phyloP scores from a whole-genome alignment of 108 stramenopile species.

The Discostella stelligeroides region DNA sequence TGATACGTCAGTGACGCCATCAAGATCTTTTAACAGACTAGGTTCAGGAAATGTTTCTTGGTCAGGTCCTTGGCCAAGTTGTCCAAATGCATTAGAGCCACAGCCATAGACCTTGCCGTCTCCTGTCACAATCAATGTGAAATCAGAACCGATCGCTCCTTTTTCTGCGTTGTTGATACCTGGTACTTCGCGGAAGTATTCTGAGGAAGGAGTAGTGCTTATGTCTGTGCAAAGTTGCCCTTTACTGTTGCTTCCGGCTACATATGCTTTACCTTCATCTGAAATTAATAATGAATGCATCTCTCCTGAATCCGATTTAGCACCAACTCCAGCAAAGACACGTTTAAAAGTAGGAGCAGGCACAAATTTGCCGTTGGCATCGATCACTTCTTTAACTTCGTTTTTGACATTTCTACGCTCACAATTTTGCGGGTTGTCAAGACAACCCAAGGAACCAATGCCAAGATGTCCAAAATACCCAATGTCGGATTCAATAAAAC shows the following conservation, averaged over 20 bases:
- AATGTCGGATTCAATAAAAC: slow-evolving; percentile 33
- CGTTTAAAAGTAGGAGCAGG: slow-evolving; percentile 24
- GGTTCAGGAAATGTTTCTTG: slow-evolving; percentile 1
- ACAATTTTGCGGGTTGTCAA: neutral
- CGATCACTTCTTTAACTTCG: slow-evolving; percentile 18
- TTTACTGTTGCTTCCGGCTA: slow-evolving; percentile 39
- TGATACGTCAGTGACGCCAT: slow-evolving; percentile 15
- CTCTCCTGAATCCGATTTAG: slow-evolving; percentile 27
- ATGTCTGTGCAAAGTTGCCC: slow-evolving; percentile 47
- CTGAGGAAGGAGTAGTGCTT: too few relatives aligned
- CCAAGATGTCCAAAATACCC: slow-evolving; percentile 48
- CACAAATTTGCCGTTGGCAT: slow-evolving; percentile 25
- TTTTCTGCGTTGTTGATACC: slow-evolving; percentile 13
- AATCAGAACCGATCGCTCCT: slow-evolving; percentile 44
- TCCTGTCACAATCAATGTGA: slow-evolving; percentile 45
- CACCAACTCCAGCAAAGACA: slow-evolving; percentile 38
- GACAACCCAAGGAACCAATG: slow-evolving; percentile 4
- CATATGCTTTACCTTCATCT: slow-evolving; percentile 33
- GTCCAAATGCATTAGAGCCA: slow-evolving; percentile 59
- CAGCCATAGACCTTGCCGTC: slow-evolving; percentile 52
- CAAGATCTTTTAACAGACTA: slow-evolving; percentile 11
- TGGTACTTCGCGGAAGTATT: slow-evolving; percentile 13
- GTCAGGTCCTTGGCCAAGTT: slow-evolving; percentile 41
- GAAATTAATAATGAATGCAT: slow-evolving; percentile 46
- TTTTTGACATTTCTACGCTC: slow-evolving; percentile 2